These are phyloP conservation scores for Dicorynia guianensis DNA, from an alignment of 306 rosid species.

Conservation along the genomic window DNA sequence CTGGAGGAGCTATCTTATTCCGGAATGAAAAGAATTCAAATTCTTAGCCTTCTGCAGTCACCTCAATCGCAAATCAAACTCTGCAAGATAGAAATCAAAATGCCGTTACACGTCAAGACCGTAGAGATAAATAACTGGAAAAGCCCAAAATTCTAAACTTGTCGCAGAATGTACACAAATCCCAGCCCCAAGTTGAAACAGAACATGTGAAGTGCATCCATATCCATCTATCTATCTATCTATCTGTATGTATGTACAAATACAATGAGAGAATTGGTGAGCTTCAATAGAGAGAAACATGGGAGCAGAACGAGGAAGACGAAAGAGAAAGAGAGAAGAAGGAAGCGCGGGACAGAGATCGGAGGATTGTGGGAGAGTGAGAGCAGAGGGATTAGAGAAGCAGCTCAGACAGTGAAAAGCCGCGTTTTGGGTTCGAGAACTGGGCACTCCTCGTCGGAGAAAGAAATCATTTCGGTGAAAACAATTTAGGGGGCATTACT, in stretches of 20 bases:
- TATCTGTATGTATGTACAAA: not conserved
- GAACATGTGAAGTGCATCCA: not conserved
- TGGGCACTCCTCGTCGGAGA: not conserved
- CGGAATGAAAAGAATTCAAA: not conserved
- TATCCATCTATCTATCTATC: not conserved
- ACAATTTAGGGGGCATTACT: not conserved
- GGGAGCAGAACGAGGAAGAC: too few species aligned
- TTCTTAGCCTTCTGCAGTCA: not conserved
- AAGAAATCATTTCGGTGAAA: not conserved
- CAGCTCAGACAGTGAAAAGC: not conserved
- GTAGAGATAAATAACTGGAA: not conserved
- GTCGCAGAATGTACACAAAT: conserved; percentile 3
- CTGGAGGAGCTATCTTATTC: not conserved
- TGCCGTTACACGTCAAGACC: not conserved
- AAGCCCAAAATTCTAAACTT: conserved; percentile 9
- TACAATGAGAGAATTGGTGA: not conserved
- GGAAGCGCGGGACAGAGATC: not conserved
- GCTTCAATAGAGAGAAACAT: too few species aligned
- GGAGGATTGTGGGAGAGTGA: not conserved
- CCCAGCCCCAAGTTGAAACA: not conserved
- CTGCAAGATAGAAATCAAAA: conserved; percentile 16
- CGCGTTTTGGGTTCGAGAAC: not conserved
- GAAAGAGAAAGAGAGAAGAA: conserved; percentile 11
- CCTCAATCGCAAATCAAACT: not conserved
- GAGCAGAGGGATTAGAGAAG: not conserved